Evolutionary conservation across 495 filamentous ascomycete genomes (phyloP).

Genomic region (Xylaria longipes): DNA sequence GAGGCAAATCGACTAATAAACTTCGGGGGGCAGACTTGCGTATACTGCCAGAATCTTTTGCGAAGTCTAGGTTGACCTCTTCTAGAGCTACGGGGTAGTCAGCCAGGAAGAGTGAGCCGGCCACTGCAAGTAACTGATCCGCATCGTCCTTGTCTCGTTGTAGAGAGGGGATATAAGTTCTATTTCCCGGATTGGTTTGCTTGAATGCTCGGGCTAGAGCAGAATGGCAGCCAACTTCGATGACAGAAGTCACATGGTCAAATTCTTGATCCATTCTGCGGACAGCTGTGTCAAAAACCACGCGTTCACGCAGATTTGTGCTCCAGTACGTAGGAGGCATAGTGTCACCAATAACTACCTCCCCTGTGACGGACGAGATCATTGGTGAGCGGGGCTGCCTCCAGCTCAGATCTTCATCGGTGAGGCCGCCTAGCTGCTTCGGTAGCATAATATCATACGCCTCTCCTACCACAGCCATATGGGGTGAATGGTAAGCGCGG

Average conservation of each 20-base stretch:
- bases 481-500: constrained; percentile 2
- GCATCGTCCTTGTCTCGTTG: constrained; percentile 43
- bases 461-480: neutral
- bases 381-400: constrained; percentile 22
- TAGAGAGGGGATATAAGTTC: constrained; percentile 46
- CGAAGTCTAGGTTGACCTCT: constrained; percentile 24
- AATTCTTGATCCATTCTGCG: constrained; percentile 22
- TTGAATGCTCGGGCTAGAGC: constrained; percentile 56
- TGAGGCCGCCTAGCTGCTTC: constrained; percentile 16
- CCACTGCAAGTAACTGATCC: constrained; percentile 43
- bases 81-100: constrained; percentile 24
- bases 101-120: constrained; percentile 46
- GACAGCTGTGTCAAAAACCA: constrained; percentile 52
- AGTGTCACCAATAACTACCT: neutral
- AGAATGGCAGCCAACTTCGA: constrained; percentile 64
- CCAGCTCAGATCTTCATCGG: constrained; percentile 28
- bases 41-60: neutral
- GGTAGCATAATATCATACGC: constrained; percentile 31
- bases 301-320: constrained; percentile 52
- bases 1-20: constrained; percentile 30
- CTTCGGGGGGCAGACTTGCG: constrained; percentile 29
- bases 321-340: constrained; percentile 48
- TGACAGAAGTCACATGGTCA: constrained; percentile 19
- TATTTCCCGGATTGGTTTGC: constrained; percentile 41
- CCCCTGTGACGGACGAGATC: constrained; percentile 45